phyloP scores from a whole-genome alignment of 352 stramenopile species.

The Peronospora destructor region DNA sequence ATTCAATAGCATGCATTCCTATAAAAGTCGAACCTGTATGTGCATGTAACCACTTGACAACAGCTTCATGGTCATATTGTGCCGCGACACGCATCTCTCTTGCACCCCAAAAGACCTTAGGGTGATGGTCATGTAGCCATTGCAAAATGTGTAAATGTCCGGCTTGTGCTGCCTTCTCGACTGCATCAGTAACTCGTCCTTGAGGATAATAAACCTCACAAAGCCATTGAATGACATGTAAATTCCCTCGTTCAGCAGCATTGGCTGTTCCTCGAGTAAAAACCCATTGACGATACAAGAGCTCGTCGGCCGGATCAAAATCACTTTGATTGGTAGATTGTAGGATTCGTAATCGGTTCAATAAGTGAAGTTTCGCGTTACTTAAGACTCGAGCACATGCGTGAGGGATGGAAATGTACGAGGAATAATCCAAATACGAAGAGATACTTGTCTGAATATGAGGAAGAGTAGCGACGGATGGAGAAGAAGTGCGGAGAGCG shows the following conservation, averaged over 20 bases:
- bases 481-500: conserved; percentile 5
- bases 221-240: conserved; percentile 25
- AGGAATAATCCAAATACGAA: conserved; percentile 22
- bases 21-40: conserved; percentile 27
- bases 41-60: conserved; percentile 29
- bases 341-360: conserved; percentile 15
- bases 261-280: conserved; percentile 23
- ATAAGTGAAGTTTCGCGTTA: conserved; percentile 16
- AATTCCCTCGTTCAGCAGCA: conserved; percentile 20
- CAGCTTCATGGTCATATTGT: conserved; percentile 16
- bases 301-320: conserved; percentile 2
- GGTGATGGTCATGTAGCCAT: conserved; percentile 20
- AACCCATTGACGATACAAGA: conserved; percentile 25
- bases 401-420: conserved; percentile 10
- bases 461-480: conserved; percentile 21
- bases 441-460: conserved; percentile 22
- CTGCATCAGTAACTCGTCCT: conserved; percentile 22
- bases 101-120: conserved; percentile 28
- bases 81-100: conserved; percentile 30
- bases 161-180: conserved; percentile 17
- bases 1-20: conserved; percentile 26
- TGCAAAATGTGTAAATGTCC: conserved; percentile 23
- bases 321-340: neutral
- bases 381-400: conserved; percentile 13
- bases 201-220: conserved; percentile 20